phyloP scores from a whole-genome alignment of 1,139 yeast species.

The Diutina siamensis region DNA sequence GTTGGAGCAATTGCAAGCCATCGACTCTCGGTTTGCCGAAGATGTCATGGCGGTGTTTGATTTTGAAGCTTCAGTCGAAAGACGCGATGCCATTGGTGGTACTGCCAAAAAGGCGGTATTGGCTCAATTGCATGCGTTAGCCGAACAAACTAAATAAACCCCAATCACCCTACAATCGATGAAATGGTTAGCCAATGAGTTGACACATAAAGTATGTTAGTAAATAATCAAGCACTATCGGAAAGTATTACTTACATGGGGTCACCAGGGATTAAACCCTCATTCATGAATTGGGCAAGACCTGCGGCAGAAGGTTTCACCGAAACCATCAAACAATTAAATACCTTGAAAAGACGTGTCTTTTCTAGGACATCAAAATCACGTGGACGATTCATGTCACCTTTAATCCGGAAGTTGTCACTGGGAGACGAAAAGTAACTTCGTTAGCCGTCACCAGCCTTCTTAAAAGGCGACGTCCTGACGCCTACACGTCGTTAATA shows the following conservation, averaged over 20 bases:
- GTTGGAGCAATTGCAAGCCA: slow-evolving; percentile 62
- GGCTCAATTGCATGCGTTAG: slow-evolving; percentile 42
- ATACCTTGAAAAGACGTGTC: not conserved
- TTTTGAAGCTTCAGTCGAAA: slow-evolving; percentile 90
- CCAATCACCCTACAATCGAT: too few relatives aligned
- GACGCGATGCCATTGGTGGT: slow-evolving; percentile 95
- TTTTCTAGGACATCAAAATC: not conserved
- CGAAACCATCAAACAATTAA: not conserved
- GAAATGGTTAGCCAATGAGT: not conserved
- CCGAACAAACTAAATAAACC: slow-evolving; percentile 9
- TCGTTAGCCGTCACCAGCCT: not conserved
- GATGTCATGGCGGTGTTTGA: slow-evolving; percentile 80
- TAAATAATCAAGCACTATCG: too few relatives aligned
- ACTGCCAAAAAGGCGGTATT: slow-evolving; percentile 86
- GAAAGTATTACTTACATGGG: slow-evolving; percentile 2
- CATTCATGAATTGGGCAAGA: not conserved
- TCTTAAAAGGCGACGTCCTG: not conserved
- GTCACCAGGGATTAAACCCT: not conserved
- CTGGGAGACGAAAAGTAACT: not conserved
- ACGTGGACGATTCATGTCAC: not conserved
- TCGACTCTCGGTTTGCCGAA: slow-evolving; percentile 66
- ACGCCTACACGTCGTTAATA: not conserved
- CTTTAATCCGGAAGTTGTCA: not conserved
- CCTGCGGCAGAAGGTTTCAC: slow-evolving; percentile 1
- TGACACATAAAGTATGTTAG: not conserved